These are phyloP conservation scores for Metschnikowia aberdeeniae DNA, from an alignment of 805 yeast genomes.

Conservation along the genomic window DNA sequence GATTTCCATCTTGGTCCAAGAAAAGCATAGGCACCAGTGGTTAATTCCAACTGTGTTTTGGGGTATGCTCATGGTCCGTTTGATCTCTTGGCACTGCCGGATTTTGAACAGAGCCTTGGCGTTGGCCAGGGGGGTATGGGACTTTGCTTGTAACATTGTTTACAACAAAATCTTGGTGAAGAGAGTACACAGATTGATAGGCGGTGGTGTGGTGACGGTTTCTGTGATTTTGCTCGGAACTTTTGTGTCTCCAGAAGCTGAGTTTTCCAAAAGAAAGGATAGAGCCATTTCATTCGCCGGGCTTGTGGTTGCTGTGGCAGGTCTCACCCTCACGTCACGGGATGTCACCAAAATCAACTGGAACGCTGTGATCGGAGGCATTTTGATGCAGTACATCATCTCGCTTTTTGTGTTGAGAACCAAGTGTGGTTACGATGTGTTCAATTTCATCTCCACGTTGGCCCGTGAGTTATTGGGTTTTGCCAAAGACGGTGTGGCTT, in stretches of 20 bases:
- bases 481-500: slow-evolving; percentile 60
- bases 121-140: slow-evolving; percentile 21
- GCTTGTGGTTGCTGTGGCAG: slow-evolving; percentile 41
- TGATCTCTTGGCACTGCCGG: slow-evolving; percentile 48
- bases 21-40: slow-evolving; percentile 49
- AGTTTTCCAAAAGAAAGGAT: slow-evolving; percentile 45
- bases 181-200: slow-evolving; percentile 34
- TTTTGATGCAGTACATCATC: slow-evolving; percentile 55
- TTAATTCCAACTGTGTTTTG: slow-evolving; percentile 54
- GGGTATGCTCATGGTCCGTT: slow-evolving; percentile 46
- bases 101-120: slow-evolving; percentile 16
- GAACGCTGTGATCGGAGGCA: slow-evolving; percentile 58
- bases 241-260: slow-evolving; percentile 46
- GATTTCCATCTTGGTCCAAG: slow-evolving; percentile 50
- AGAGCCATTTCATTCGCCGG: slow-evolving; percentile 60
- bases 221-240: slow-evolving; percentile 52
- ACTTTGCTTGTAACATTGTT: slow-evolving; percentile 27
- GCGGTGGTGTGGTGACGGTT: slow-evolving; percentile 44
- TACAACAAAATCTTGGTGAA: slow-evolving; percentile 40
- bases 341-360: slow-evolving; percentile 46
- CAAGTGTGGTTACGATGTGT: slow-evolving; percentile 55
- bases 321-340: slow-evolving; percentile 44
- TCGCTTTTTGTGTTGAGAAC: slow-evolving; percentile 62
- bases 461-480: slow-evolving; percentile 55
- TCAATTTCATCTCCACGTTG: slow-evolving; percentile 54